Percentiles rank a stretch among this genome's conserved stretches.
These are phyloP conservation scores for Didymella segeticola DNA, from an alignment of 2,329 filamentous ascomycete genomes.

Conservation along the genomic window DNA sequence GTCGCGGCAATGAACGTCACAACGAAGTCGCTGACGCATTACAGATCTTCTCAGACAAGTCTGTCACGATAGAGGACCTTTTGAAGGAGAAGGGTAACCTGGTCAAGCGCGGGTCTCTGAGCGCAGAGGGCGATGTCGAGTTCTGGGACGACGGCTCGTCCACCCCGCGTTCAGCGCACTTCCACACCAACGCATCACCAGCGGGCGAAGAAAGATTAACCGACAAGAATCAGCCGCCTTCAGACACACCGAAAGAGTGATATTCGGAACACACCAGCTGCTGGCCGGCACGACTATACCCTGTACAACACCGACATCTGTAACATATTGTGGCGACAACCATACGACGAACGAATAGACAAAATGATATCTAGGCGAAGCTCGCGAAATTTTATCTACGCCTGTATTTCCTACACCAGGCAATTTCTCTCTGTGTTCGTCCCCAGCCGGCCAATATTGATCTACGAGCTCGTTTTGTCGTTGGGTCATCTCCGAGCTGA, in stretches of 20 bases:
- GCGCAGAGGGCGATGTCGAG: constrained; percentile 84
- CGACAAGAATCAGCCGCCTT: constrained; percentile 21
- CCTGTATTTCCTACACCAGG: background rate
- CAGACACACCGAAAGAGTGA: constrained; percentile 23
- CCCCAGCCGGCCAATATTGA: background rate
- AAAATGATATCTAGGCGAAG: too few species aligned
- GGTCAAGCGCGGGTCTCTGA: constrained; percentile 73
- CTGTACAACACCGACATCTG: constrained; percentile 16
- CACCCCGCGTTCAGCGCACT: constrained; percentile 44
- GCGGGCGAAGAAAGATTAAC: constrained; percentile 34
- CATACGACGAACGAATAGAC: constrained; percentile 6
- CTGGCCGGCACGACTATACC: constrained; percentile 12
- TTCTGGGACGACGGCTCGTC: constrained; percentile 79
- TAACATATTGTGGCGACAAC: constrained; percentile 9
- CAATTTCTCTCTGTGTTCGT: background rate
- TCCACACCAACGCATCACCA: constrained; percentile 38
- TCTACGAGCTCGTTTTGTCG: constrained; percentile 1
- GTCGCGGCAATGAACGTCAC: background rate
- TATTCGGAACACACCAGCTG: background rate
- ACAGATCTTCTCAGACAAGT: constrained; percentile 74
- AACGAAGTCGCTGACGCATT: constrained; percentile 1
- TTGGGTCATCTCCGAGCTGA: too few species aligned
- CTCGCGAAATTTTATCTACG: background rate
- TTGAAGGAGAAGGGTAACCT: constrained; percentile 76
- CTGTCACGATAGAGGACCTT: constrained; percentile 77